phyloP scores from a whole-genome alignment of 768 basidiomycete genomes.

The Boletus subparvulus region DNA sequence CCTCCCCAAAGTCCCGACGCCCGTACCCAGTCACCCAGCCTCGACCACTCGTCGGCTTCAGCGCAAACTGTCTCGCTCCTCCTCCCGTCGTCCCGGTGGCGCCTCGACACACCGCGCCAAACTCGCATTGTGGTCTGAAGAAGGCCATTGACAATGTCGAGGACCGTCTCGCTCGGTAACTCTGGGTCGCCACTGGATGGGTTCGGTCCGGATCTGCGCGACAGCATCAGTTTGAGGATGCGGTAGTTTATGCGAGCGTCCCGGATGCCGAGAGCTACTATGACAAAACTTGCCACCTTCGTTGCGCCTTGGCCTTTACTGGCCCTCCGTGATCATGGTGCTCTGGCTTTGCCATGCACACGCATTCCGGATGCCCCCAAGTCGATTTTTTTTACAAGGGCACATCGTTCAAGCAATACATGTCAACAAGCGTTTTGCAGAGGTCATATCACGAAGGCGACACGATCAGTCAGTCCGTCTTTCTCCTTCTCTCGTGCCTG shows the following conservation, averaged over 20 bases:
- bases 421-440: constrained; percentile 92
- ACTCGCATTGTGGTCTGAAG: too few species aligned
- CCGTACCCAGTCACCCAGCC: too few species aligned
- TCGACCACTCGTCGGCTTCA: constrained; percentile 36
- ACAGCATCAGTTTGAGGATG: constrained; percentile 49
- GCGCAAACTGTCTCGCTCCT: too few species aligned
- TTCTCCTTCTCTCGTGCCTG: constrained; percentile 4
- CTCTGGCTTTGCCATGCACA: too few species aligned
- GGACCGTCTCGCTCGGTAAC: too few species aligned
- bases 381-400: constrained; percentile 77
- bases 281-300: constrained; percentile 82
- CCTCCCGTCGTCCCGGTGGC: too few species aligned
- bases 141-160: too few species aligned
- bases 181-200: too few species aligned
- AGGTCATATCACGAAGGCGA: constrained; percentile 88
- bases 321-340: too few species aligned
- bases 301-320: constrained; percentile 16
- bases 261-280: constrained; percentile 49
- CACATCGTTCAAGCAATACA: constrained; percentile 81
- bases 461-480: constrained; percentile 50
- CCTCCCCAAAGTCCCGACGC: too few species aligned
- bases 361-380: constrained; percentile 85
- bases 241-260: constrained; percentile 35
- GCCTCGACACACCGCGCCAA: too few species aligned
- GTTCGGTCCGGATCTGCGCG: constrained; percentile 54